phyloP scores from a whole-genome alignment of 2,329 filamentous ascomycete species.

The Sclerotinia sclerotiorum region DNA sequence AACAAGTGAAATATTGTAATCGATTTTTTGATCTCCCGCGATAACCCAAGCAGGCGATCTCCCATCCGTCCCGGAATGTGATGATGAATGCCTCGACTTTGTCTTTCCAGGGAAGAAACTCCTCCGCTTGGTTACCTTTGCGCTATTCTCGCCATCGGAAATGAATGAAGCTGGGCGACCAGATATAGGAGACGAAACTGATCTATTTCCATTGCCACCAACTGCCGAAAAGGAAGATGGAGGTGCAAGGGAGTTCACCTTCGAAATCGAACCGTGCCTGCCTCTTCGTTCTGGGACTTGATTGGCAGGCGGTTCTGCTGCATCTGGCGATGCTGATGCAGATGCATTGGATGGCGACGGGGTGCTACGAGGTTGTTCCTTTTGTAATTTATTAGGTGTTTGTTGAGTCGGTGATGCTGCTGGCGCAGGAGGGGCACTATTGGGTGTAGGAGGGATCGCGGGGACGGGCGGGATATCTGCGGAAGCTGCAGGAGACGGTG shows the following conservation, averaged over 20 bases:
- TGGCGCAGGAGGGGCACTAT: slow-evolving; percentile 3
- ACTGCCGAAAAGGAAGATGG: slow-evolving; percentile 11
- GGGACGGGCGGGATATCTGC: slow-evolving; percentile 10
- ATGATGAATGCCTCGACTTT: slow-evolving; percentile 13
- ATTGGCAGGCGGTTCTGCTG: neutral
- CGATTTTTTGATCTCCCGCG: slow-evolving; percentile 19
- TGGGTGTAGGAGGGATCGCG: slow-evolving; percentile 5
- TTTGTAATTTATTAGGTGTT: slow-evolving; percentile 13
- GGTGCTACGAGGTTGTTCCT: slow-evolving; percentile 2
- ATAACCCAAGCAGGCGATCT: slow-evolving; percentile 24
- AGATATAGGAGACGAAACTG: slow-evolving; percentile 21
- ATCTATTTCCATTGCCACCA: slow-evolving; percentile 10
- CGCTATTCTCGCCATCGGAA: slow-evolving; percentile 17
- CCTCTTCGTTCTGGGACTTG: slow-evolving; percentile 12
- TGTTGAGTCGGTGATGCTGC: neutral
- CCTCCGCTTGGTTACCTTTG: slow-evolving; percentile 13
- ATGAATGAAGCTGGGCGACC: slow-evolving; percentile 19
- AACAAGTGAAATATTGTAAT: slow-evolving; percentile 22
- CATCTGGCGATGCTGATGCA: slow-evolving; percentile 6
- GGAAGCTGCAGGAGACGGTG: neutral
- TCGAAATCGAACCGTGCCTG: slow-evolving; percentile 19
- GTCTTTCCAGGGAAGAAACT: slow-evolving; percentile 20
- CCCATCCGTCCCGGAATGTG: slow-evolving; percentile 12
- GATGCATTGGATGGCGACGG: slow-evolving; percentile 2
- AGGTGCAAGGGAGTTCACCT: slow-evolving; percentile 18